Base-by-base conservation (phyloP, 179 eudicot species). In the Camellia oleifera region DNA sequence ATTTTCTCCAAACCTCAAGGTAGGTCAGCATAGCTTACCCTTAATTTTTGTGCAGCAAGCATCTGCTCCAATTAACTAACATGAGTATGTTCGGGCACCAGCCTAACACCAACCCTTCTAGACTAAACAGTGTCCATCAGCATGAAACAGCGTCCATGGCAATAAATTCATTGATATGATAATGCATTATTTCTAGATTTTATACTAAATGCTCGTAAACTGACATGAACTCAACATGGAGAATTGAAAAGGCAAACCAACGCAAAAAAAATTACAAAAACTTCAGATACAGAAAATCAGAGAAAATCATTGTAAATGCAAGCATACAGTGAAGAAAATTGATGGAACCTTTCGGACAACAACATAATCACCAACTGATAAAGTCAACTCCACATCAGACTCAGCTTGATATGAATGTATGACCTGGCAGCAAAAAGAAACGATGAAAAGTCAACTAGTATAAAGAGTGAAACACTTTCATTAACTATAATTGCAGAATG, bases 341-440 rank as follows among this genome's bases (percentile, higher is more conserved):
- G 50, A 12, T 17, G 32, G 52, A 32, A 96, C 99, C 97, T 96
- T 96, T 81, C 99, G 88, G 70, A 96, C 90, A 66, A 96, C 99
- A 66, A 96, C 81, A 77, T 96, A 96, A 77, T 96, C 99, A 54
- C 99, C 99, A 74, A 87, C 65, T 69, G 93, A 88, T 85, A 97
- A 90, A 83, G 79, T 91, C 73, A 97, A 84, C 82, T 97, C 99
- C 81, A 87, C 90, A 71, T 89, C 89, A 46, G 99, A 86, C 78
- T 89, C 98, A 23, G 97, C 96, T 86, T 89, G 91, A 85, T 91
- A 96, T 70, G 99, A 84, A 82, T 90, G 91, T 72, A 90, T 48
- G 64, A 85, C 99, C 99, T 95, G 86, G 79, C 78, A 85, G 15
- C 76, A 76, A 76, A 32, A n/a, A 23, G 58, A 64, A 72, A 62